A percentile compares a stretch with the other conserved stretches of the same genome.
phyloP scores from a whole-genome alignment of 148 eudicot genomes.

The Selenicereus undatus region DNA sequence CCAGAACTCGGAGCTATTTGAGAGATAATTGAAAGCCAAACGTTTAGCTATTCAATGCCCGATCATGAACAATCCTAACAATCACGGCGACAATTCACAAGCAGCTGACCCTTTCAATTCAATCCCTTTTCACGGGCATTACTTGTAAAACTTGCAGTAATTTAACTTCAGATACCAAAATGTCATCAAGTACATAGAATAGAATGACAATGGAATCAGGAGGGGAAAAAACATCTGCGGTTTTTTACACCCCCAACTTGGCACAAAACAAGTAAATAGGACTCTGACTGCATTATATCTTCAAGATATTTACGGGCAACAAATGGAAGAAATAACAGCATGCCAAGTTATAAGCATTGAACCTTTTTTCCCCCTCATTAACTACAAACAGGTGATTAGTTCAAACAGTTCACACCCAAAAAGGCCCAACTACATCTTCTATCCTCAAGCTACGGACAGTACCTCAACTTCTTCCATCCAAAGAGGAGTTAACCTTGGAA shows the following conservation, averaged over 20 bases:
- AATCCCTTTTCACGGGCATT: not conserved
- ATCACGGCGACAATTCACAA: not conserved
- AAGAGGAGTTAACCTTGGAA: constrained; percentile 60
- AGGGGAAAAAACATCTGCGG: no score
- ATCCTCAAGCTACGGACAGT: constrained; percentile 40
- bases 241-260: not conserved
- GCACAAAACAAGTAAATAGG: constrained; percentile 11
- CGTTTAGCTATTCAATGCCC: not conserved
- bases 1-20: no score
- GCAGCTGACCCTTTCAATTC: not conserved
- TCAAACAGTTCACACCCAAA: not conserved
- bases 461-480: constrained; percentile 88
- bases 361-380: not conserved
- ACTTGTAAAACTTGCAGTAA: not conserved
- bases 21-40: not conserved
- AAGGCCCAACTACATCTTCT: constrained; percentile 14
- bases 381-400: not conserved
- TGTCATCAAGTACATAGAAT: not conserved
- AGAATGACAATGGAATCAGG: not conserved
- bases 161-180: not conserved
- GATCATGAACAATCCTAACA: no score
- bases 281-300: not conserved
- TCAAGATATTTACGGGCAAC: constrained; percentile 3
- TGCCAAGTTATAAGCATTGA: not conserved
- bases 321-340: not conserved